Evolutionary conservation across 805 yeast species (phyloP), one percentile per base, ranked within the genome.

Genomic region (Saturnispora serradocipensis): DNA sequence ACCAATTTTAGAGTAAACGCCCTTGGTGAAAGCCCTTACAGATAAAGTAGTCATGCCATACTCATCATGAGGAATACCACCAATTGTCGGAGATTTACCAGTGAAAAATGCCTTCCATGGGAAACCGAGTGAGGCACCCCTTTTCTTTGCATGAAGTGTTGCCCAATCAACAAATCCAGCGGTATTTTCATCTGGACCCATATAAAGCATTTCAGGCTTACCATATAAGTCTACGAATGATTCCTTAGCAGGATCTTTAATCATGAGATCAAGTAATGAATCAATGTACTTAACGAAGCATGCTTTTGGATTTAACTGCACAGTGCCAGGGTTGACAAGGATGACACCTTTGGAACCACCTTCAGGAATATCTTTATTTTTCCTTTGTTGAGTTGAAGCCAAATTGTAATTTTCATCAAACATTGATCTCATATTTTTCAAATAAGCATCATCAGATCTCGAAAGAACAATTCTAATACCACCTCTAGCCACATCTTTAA

Each of bases 111-210:
- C 91, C 71, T 88, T 91, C 99, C 99, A 91, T 27, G 67, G 67
- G 62, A 62, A 65, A 6, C 62, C 63, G 89, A 96, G 88, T 49
- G 89, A 85, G 46, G 98, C 96, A 56, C 96, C 95, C 70, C 99
- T 83, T 52, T 72, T 70, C 62, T 86, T 81, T 27, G 99, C 98
- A 66, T 91, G 98, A 59, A 82, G 71, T 25, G 98, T 93, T 10
- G 99, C 98, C 98, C 98, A 91, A 68, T 93, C 90, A 49, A 89
- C 96, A 63, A 86, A 84, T 24, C 84, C 85, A 20, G 99, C 98
- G 49, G 98, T 90, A 67, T 96, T 95, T 75, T 91, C 99, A 72
- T 91, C 99, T n/a, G 99, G 99, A 51, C 99, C 99, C 83, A 91
- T 85, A 69, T 88, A 91, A 60, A 93, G 73, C 61, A 93, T 91